phyloP scores from a whole-genome alignment of 2,329 filamentous ascomycete genomes.

The Aspergillus luchuensis region DNA sequence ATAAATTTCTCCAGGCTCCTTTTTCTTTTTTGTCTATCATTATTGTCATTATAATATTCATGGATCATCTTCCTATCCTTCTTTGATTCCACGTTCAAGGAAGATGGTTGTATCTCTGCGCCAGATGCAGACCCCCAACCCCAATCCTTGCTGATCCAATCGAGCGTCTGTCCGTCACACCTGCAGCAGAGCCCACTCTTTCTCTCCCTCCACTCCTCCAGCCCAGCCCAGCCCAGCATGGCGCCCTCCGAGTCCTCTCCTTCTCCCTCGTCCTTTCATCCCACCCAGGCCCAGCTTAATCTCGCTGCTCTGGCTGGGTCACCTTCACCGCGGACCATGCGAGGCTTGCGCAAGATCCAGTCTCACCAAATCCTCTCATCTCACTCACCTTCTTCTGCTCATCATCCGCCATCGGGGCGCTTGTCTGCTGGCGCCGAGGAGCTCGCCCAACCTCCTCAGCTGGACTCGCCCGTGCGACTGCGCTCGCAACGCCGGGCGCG shows the following conservation, averaged over 20 bases:
- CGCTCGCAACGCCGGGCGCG: conserved; percentile 56
- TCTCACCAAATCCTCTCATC: conserved; percentile 69
- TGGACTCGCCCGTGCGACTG: conserved; percentile 31
- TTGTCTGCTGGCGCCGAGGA: conserved; percentile 26
- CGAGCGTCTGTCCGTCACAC: not conserved
- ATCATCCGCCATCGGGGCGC: conserved; percentile 39
- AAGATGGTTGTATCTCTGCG: conserved; percentile 27
- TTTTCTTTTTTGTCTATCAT: not conserved
- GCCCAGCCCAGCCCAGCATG: conserved; percentile 13
- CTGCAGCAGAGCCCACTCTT: not conserved
- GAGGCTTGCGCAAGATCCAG: conserved; percentile 71
- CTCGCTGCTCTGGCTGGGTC: conserved; percentile 31
- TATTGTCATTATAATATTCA: not conserved
- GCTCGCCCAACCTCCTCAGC: conserved; percentile 30
- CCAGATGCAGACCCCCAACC: conserved; percentile 4
- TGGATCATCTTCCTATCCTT: conserved; percentile 14
- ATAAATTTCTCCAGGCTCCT: too few relatives aligned
- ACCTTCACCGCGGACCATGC: conserved; percentile 57
- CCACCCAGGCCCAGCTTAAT: conserved; percentile 28
- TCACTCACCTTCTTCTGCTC: conserved; percentile 54
- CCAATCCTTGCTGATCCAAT: conserved; percentile 10
- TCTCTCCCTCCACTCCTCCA: not conserved
- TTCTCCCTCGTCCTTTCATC: conserved; percentile 17
- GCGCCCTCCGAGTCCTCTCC: conserved; percentile 12
- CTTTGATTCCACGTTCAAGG: conserved; percentile 15